These are phyloP conservation scores for Candida chilensis DNA, from an alignment of 805 yeast genomes.

Conservation along the genomic window DNA sequence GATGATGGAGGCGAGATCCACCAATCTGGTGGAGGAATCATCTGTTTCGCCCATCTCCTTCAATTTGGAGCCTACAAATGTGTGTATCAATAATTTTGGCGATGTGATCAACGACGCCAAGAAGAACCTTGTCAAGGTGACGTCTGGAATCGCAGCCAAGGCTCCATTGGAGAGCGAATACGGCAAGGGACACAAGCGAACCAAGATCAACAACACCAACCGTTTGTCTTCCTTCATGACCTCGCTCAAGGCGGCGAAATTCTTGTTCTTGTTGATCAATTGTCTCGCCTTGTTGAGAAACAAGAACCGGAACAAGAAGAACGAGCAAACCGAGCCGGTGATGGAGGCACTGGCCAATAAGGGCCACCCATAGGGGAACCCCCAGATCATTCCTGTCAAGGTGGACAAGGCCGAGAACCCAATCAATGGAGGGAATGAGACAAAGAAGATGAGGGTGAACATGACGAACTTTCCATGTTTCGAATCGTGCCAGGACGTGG, in stretches of 20 bases:
- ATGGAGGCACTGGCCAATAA: conserved; percentile 61
- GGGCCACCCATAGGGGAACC: conserved; percentile 75
- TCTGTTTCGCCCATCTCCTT: conserved; percentile 58
- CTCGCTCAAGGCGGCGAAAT: conserved; percentile 65
- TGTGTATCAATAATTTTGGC: conserved; percentile 71
- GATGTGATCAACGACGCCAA: conserved; percentile 69
- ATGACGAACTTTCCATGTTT: conserved; percentile 35
- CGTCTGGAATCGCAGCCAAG: conserved; percentile 76
- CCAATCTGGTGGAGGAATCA: conserved; percentile 38
- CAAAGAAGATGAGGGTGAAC: conserved; percentile 44
- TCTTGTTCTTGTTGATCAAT: conserved; percentile 53
- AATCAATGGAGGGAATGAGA: conserved; percentile 84
- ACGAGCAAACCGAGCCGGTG: conserved; percentile 69
- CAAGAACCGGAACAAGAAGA: conserved; percentile 53
- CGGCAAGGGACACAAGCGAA: conserved; percentile 87
- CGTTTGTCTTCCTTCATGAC: conserved; percentile 66
- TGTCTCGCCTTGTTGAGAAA: conserved; percentile 47
- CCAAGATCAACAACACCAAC: conserved; percentile 56
- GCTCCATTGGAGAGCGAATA: conserved; percentile 92
- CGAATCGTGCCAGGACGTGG: conserved; percentile 34
- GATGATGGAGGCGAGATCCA: conserved; percentile 54
- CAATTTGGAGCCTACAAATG: conserved; percentile 71
- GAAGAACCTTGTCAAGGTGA: conserved; percentile 51
- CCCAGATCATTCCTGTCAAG: conserved; percentile 74
- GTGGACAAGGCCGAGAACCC: conserved; percentile 71